These are phyloP conservation scores for Mytilinidion resinicola DNA, from an alignment of 495 filamentous ascomycete species.

Conservation along the genomic window DNA sequence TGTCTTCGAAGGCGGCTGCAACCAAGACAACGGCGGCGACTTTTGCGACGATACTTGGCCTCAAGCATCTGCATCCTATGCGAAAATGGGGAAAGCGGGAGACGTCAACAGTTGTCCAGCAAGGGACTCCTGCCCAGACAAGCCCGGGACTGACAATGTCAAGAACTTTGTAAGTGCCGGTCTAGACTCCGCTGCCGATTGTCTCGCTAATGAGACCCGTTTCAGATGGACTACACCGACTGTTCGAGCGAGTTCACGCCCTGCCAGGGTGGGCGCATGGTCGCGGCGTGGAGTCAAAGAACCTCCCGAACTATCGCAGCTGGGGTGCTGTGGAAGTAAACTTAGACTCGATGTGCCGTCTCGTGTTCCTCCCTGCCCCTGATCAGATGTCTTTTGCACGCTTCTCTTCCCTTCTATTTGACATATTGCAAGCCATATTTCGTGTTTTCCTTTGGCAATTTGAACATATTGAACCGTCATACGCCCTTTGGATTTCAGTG, in stretches of 20 bases:
- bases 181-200: not conserved
- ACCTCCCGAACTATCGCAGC: not conserved
- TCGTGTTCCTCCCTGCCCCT: no score
- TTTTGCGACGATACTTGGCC: conserved; percentile 50
- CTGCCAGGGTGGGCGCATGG: conserved; percentile 22
- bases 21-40: conserved; percentile 30
- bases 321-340: not conserved
- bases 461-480: no score
- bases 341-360: not conserved
- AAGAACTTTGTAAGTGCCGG: conserved; percentile 38
- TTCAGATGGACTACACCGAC: conserved; percentile 24
- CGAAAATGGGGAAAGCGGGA: conserved; percentile 15
- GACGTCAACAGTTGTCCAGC: conserved; percentile 39
- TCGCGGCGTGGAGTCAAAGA: not conserved
- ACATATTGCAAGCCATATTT: no score
- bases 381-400: no score
- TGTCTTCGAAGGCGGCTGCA: conserved; percentile 45
- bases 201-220: not conserved
- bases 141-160: conserved; percentile 44
- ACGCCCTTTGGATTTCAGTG: no score
- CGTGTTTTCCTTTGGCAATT: no score
- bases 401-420: no score
- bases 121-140: conserved; percentile 45
- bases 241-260: conserved; percentile 17
- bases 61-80: conserved; percentile 44